Conservation (phyloP, 192 early-diverging fungal species). For the Backusella tuberculispora region DNA sequence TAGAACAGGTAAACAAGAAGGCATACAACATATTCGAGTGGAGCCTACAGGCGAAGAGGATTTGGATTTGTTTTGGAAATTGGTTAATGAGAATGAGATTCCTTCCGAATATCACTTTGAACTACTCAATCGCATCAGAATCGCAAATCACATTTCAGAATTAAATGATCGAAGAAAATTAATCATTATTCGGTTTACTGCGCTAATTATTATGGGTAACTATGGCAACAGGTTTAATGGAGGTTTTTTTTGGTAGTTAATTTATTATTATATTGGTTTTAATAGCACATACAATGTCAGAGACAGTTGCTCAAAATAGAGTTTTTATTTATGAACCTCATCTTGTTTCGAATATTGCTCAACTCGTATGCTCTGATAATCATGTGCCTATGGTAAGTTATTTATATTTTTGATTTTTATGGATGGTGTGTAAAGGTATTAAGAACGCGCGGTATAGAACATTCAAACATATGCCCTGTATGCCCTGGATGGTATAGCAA, state of each 20-base stretch:
- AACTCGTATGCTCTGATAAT: conserved; percentile 71
- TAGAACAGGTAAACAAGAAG: background rate
- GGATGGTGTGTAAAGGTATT: background rate
- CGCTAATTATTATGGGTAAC: conserved; percentile 78
- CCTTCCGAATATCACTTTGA: conserved; percentile 75
- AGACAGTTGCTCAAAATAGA: conserved; percentile 67
- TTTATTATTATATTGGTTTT: background rate
- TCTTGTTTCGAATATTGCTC: conserved; percentile 77
- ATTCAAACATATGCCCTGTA: conserved; percentile 84
- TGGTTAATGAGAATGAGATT: conserved; percentile 72
- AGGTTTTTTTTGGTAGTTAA: background rate
- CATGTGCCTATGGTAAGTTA: conserved; percentile 62
- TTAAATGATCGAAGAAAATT: conserved; percentile 59
- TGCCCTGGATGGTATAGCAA: conserved; percentile 83
- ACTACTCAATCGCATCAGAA: conserved; percentile 80
- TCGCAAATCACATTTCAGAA: conserved; percentile 64
- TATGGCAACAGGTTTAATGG: background rate
- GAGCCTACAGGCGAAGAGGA: conserved; percentile 44
- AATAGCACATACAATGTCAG: conserved; percentile 62
- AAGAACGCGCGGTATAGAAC: conserved; percentile 38
- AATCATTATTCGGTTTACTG: conserved; percentile 73
- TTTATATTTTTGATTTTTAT: background rate
- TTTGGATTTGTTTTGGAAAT: conserved; percentile 56
- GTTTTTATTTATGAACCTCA: conserved; percentile 91
- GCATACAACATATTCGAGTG: conserved; percentile 36